A percentile compares a stretch with the other conserved stretches of the same genome.
Conservation (phyloP, 805 yeast species). For the Candida krabiensis region DNA sequence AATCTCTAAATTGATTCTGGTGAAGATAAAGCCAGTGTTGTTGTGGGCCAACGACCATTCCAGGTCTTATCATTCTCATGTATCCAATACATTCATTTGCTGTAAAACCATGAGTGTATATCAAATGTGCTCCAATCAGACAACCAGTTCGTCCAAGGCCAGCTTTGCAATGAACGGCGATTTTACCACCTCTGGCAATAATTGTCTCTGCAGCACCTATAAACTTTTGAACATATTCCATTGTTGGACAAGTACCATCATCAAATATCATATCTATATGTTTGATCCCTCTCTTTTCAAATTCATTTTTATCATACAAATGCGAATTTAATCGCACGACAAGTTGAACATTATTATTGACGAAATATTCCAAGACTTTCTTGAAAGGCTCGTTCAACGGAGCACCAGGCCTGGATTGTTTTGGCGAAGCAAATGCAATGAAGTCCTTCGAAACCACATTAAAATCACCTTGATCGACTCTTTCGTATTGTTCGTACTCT, state of each 20-base stretch:
- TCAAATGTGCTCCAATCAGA: slow-evolving; percentile 93
- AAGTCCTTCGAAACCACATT: slow-evolving; percentile 90
- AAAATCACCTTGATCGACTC: slow-evolving; percentile 97
- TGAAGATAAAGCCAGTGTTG: slow-evolving; percentile 98
- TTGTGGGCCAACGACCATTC: slow-evolving; percentile 99
- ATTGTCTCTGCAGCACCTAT: slow-evolving; percentile 94
- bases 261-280: slow-evolving; percentile 96
- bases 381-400: slow-evolving; percentile 71
- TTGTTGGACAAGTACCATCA: slow-evolving; percentile 96
- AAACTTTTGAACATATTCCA: slow-evolving; percentile 89
- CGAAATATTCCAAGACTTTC: slow-evolving; percentile 78
- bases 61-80: slow-evolving; percentile 95
- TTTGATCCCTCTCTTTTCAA: slow-evolving; percentile 77
- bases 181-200: slow-evolving; percentile 81
- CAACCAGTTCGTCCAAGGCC: slow-evolving; percentile 98
- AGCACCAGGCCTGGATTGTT: slow-evolving; percentile 55
- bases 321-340: slow-evolving; percentile 93
- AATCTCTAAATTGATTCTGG: slow-evolving; percentile 93
- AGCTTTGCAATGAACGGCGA: slow-evolving; percentile 99
- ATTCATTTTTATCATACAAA: slow-evolving; percentile 81
- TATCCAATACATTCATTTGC: slow-evolving; percentile 96
- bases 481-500: slow-evolving; percentile 90
- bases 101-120: slow-evolving; percentile 94
- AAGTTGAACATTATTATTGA: slow-evolving; percentile 70
- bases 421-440: slow-evolving; percentile 97